Base-by-base conservation (phyloP, 176 grass and related monocot genomes). In the Zoysia pacifica region DNA sequence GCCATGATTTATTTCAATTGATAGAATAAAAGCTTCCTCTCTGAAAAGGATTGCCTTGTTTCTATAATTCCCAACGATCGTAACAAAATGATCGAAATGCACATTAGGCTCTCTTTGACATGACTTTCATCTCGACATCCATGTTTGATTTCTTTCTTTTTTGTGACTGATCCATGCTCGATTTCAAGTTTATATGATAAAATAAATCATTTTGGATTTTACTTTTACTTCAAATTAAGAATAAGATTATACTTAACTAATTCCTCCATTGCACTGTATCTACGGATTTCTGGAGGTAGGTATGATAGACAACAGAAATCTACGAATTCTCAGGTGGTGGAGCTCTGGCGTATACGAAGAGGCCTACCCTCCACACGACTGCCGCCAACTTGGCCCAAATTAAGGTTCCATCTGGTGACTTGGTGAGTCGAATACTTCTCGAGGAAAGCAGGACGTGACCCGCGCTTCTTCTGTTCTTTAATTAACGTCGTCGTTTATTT, bases 321-420 rank as follows among this genome's bases (percentile, higher is more conserved):
- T 7, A 45, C 3, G 4, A 47, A 5, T n/a, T 18, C 15, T n/a
- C 1, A 56, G 2, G 4, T 47, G 5, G 0, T 56, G 3, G 7
- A n/a, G 6, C 6, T 16, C 5, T 4, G 4, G 15, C 15, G 53
- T 18, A 56, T 56, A 56, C n/a, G 53, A 7, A 6, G 42, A 9
- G 11, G 28, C 18, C 3, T 15, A 14, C 43, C 56, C 43, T 49
- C 61, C 15, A 19, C 11, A 48, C 35, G 58, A 0, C 52, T 44
- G 52, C 52, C 59, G 63, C 48, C 42, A n/a, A 65, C 56, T 76
- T 69, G 82, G 56, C 76, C 55, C 47, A 53, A 50, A 54, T 80
- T 74, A 80, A 76, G 77, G 82, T 72, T 89, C 82, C 42, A n/a
- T 67, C 43, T 44, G 66, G 59, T 85, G 82, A 77, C 14, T 50